Percentiles rank a stretch among this genome's conserved stretches.
These are phyloP conservation scores for Ganoderma boninense DNA, from an alignment of 1,284 basidiomycete species.

Conservation along the genomic window DNA sequence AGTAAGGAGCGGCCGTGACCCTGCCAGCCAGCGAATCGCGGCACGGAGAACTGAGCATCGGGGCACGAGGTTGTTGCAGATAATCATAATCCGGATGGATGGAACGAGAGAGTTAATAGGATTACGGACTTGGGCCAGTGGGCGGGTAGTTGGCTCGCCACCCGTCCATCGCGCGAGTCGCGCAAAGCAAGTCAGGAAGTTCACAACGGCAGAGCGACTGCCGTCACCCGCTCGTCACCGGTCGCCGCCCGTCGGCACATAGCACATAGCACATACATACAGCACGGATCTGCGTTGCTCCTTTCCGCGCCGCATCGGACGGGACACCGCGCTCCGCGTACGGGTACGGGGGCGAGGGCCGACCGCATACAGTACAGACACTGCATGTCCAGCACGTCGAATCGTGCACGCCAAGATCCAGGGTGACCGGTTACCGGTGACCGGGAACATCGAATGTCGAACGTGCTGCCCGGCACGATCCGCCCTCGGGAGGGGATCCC, in stretches of 20 bases:
- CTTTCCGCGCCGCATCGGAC: not conserved
- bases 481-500: not conserved
- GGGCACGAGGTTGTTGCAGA: not conserved
- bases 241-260: not conserved
- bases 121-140: no score
- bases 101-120: no score
- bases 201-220: not conserved
- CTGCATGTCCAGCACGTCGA: no score
- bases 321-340: not conserved
- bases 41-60: not conserved
- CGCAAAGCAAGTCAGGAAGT: not conserved
- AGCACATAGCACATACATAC: not conserved
- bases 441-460: not conserved
- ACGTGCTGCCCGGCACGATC: not conserved
- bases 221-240: not conserved
- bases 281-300: not conserved
- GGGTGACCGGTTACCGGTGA: no score
- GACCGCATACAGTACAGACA: not conserved
- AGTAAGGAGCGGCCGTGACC: not conserved
- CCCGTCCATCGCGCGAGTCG: not conserved
- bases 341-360: not conserved
- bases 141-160: not conserved
- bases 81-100: no score
- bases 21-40: conserved; percentile 9
- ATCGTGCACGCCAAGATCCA: not conserved